Percentiles rank a stretch among this genome's conserved stretches.
These are phyloP conservation scores for Saposhnikovia divaricata DNA, from an alignment of 129 eudicot species.

Conservation along the genomic window DNA sequence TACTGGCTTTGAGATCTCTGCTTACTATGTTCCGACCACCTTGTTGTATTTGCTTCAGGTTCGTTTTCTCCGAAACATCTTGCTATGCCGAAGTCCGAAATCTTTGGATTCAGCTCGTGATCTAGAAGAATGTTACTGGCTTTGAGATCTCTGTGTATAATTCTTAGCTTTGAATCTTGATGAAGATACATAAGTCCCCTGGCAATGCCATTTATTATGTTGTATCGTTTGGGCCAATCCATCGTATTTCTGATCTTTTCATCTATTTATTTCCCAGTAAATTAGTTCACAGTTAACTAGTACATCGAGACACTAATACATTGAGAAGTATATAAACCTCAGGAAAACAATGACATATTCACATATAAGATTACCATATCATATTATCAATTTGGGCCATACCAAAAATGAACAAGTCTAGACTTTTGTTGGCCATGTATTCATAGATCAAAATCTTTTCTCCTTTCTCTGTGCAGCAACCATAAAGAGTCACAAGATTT, in stretches of 20 bases:
- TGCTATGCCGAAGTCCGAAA: too few species aligned
- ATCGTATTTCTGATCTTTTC: not conserved
- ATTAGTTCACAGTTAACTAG: not conserved
- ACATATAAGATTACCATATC: not conserved
- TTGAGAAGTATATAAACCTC: not conserved
- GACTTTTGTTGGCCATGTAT: conserved; percentile 1
- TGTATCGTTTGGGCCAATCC: not conserved
- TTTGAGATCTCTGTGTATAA: conserved; percentile 1
- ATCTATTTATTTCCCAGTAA: not conserved
- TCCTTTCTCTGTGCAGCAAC: conserved; percentile 7
- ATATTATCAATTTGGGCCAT: not conserved
- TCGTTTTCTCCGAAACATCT: too few species aligned
- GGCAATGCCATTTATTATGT: conserved; percentile 3
- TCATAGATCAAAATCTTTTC: conserved; percentile 5
- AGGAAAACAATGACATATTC: not conserved
- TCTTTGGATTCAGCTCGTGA: too few species aligned
- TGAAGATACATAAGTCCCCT: not conserved
- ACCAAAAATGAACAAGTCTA: conserved; percentile 1
- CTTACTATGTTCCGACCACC: too few species aligned
- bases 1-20: conserved; percentile 8
- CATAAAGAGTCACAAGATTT: conserved; percentile 1
- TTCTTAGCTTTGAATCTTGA: conserved; percentile 2
- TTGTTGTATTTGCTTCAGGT: too few species aligned
- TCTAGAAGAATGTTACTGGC: too few species aligned
- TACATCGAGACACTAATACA: not conserved